Conservation (phyloP, 1,284 basidiomycete genomes). For the Sphaerobolus stellatus region DNA sequence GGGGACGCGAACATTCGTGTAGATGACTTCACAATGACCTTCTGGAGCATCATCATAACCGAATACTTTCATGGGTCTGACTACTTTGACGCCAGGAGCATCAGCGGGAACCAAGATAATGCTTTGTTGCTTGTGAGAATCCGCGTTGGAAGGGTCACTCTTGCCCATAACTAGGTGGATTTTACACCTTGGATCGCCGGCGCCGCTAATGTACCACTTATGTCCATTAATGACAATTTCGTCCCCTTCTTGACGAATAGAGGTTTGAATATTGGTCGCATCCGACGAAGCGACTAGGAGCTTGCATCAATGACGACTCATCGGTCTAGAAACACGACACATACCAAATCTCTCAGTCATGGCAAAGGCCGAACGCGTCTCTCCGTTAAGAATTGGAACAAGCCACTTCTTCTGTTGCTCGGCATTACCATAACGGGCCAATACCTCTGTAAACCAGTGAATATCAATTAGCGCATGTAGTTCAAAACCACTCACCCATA, state of each 20-base stretch:
- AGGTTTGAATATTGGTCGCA: constrained; percentile 93
- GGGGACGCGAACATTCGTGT: constrained; percentile 91
- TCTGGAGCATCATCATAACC: constrained; percentile 95
- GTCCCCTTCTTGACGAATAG: constrained; percentile 81
- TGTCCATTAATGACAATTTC: constrained; percentile 94
- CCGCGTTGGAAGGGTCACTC: constrained; percentile 74
- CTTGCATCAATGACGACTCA: background rate
- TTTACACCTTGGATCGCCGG: constrained; percentile 88
- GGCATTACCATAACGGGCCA: constrained; percentile 88
- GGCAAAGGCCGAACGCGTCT: constrained; percentile 90
- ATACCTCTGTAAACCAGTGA: constrained; percentile 67
- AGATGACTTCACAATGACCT: constrained; percentile 94
- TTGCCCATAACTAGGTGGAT: constrained; percentile 95
- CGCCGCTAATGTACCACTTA: constrained; percentile 99
- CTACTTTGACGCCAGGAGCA: constrained; percentile 82
- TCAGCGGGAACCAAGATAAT: constrained; percentile 92
- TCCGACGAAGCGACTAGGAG: constrained; percentile 86
- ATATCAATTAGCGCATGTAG: constrained; percentile 5
- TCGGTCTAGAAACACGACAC: constrained; percentile 26
- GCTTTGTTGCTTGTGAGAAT: constrained; percentile 82
- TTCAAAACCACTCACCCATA: constrained; percentile 63
- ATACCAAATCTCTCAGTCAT: constrained; percentile 92
- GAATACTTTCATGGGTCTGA: constrained; percentile 90
- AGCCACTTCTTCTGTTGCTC: constrained; percentile 94
- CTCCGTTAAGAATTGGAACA: constrained; percentile 82